Base-by-base conservation (phyloP, 129 eudicot species). In the carrot (Daucus carota) region DNA sequence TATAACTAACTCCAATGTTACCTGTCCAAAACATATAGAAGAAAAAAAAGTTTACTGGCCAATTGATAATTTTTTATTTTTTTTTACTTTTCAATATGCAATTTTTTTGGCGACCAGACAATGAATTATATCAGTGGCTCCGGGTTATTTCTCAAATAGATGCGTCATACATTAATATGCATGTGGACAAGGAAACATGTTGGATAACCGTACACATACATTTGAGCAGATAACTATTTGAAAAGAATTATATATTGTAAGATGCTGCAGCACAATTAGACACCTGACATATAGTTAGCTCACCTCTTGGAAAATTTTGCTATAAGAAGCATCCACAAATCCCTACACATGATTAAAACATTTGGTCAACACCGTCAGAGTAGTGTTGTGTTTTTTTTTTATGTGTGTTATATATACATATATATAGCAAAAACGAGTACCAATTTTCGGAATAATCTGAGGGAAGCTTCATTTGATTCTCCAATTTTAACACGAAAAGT, bases 231-330 rank as follows among this genome's bases (percentile, higher is more conserved):
- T 33, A 67, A 33, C 62, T 17, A 36, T 16, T 17, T 33, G 73
- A 2, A 24, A 8, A 13, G 47, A 36, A 22, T 13, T 69, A 69
- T 22, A 36, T 8, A 20, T 40, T 17, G n/a, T 22, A 69, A 20
- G 32, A 22, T 22, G 73, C 73, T 70, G 47, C 47, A 41, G n/a
- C 50, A 22, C 31, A 41, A 46, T 18, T 44, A 57, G 70, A 75
- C 34, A 24, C 36, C 24, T 40, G 46, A 41, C 8, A 40, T 14
- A 71, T 75, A 7, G 2, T 33, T 31, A 34, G 72, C 89, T 81
- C 75, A 91, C 98, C 97, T 93, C 96, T 86, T 91, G 87, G 74
- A 93, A 93, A 80, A 93, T 91, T 85, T 87, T 85, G 80, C 98
- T 89, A 73, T 85, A 84, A 80, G 96, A 89, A 77, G 86, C 87